Evolutionary conservation across 2,329 filamentous ascomycete species (phyloP), one percentile per base, ranked within the genome.

Genomic region (Colletotrichum sp.): DNA sequence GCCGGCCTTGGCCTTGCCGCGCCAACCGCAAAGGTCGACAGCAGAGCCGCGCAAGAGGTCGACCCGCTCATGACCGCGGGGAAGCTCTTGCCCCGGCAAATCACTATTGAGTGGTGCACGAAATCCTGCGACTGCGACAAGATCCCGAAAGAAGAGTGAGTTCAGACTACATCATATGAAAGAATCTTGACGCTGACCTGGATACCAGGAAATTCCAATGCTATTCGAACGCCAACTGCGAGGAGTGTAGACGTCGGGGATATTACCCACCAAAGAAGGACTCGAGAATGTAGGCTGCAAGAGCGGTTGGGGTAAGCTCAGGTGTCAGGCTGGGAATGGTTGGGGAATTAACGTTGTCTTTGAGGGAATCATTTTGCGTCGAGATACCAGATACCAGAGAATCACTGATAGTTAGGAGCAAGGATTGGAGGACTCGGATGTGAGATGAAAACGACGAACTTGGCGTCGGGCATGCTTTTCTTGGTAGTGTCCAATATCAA

Each of bases 201-300:
- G 4, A 3, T 18, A 6, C 5, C 30, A 85, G 83, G 30, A 84
- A 79, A 62, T 83, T 84, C 13, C 83, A 84, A 32, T 85, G 84
- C 71, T 69, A 84, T 13, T 82, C 82, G 18, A 82, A 84, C 9
- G 79, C 80, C 7, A 75, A 78, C 10, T 85, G 83, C 43, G 81
- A 81, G 61, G 65, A 73, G 71, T 77, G 76, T 36, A 65, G 10
- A 18, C 71, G 73, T 14, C n/a, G 7, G 56, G 70, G 70, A 14
- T 64, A 10, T 64, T 69, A 61, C 13, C 43, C 69, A 24, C 34
- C 26, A 21, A 62, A 52, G 9, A 10, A 62, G 14, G 61, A 26
- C 14, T 14, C 21, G 7, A n/a, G n/a, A 24, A 3, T 16, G 13
- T 21, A 36, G n/a, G n/a, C 43, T 21, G 43, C n/a, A 13, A 52